Percentiles rank a stretch among this genome's conserved stretches.
Evolutionary conservation across 1,284 basidiomycete genomes (phyloP).

Genomic region (Ganoderma lucidum): DNA sequence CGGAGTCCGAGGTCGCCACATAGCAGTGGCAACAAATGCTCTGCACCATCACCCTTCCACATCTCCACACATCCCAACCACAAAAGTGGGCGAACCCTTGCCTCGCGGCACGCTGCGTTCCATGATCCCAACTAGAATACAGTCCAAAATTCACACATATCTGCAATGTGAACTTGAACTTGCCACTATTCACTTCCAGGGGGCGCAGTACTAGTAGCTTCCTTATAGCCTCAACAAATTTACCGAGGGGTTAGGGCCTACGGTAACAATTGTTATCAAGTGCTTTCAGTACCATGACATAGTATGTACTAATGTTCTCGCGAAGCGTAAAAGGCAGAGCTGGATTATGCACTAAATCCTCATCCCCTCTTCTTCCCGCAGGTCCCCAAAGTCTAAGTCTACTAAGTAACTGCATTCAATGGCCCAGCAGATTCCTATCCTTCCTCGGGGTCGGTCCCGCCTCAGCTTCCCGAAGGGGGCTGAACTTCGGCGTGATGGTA

Average conservation of each 20-base stretch:
- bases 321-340: not conserved
- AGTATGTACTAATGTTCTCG: not conserved
- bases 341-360: not conserved
- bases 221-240: not conserved
- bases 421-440: not conserved
- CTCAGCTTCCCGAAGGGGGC: not conserved
- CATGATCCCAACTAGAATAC: no score
- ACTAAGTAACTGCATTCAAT: not conserved
- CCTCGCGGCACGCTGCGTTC: no score
- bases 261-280: not conserved
- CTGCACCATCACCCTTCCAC: no score
- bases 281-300: not conserved
- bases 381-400: not conserved
- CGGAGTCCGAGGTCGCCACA: no score
- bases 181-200: no score
- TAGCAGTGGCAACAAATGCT: no score
- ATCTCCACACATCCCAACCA: no score
- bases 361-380: not conserved
- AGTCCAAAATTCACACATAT: no score
- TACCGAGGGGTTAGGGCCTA: not conserved
- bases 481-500: not conserved
- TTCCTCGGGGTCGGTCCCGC: not conserved
- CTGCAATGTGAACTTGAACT: no score
- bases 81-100: no score
- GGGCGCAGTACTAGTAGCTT: not conserved